Evolutionary conservation across 2,329 filamentous ascomycete species (phyloP).

Genomic region (Exophiala mesophila): DNA sequence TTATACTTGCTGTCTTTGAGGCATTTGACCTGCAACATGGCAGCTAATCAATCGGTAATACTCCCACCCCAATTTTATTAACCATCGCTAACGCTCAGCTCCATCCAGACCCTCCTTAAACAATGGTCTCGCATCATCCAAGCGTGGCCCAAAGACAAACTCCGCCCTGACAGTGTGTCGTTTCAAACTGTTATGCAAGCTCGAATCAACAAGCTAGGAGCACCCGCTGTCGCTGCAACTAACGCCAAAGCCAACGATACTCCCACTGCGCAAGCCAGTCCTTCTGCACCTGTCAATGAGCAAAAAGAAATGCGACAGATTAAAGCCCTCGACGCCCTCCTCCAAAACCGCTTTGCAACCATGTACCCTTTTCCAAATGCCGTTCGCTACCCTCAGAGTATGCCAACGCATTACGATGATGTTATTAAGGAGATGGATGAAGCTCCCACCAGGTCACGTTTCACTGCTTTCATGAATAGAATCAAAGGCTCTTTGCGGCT

Average conservation of each 20-base stretch:
- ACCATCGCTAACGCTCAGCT: too few species aligned
- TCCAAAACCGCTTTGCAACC: constrained; percentile 54
- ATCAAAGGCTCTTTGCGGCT: constrained; percentile 35
- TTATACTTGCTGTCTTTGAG: too few species aligned
- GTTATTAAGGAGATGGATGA: constrained; percentile 51
- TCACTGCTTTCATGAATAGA: constrained; percentile 41
- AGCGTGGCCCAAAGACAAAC: constrained; percentile 41
- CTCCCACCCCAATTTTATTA: constrained; percentile 1
- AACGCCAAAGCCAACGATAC: constrained; percentile 21
- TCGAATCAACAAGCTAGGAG: constrained; percentile 17
- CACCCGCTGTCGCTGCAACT: constrained; percentile 11
- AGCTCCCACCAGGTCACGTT: constrained; percentile 47
- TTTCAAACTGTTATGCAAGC: constrained; percentile 34
- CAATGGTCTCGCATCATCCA: constrained; percentile 41
- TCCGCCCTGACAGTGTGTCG: constrained; percentile 43
- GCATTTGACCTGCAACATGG: too few species aligned
- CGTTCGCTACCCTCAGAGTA: constrained; percentile 47
- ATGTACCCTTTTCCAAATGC: constrained; percentile 45
- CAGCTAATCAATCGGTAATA: constrained; percentile 30
- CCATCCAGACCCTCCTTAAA: constrained; percentile 28
- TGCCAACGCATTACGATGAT: constrained; percentile 49
- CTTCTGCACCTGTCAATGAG: constrained; percentile 27
- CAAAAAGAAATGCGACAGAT: constrained; percentile 42
- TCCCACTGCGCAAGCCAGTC: constrained; percentile 18
- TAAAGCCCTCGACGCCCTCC: constrained; percentile 56